A percentile compares a stretch with the other conserved stretches of the same genome.
These are phyloP conservation scores for Colletotrichum sp. DNA, from an alignment of 2,329 filamentous ascomycete genomes.

Conservation along the genomic window DNA sequence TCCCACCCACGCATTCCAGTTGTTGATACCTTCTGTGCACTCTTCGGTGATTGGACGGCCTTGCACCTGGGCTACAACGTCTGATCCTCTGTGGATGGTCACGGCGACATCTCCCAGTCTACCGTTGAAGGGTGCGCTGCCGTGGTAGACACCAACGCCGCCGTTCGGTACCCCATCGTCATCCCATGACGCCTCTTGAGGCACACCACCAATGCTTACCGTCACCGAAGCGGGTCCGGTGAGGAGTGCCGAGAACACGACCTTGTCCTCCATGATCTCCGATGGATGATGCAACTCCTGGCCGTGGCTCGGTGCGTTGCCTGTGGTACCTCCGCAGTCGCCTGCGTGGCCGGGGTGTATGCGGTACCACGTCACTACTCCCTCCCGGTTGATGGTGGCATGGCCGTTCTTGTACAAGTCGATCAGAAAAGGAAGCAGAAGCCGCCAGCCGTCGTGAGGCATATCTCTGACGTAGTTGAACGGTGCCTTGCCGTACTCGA, in stretches of 20 bases:
- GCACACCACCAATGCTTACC: constrained; percentile 32
- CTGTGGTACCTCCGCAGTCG: constrained; percentile 28
- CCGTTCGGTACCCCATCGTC: constrained; percentile 26
- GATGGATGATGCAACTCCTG: constrained; percentile 26
- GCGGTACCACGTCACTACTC: constrained; percentile 33
- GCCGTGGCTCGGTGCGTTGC: constrained; percentile 30
- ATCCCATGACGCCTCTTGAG: constrained; percentile 22
- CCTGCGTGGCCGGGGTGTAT: constrained; percentile 23
- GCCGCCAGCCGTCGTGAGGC: constrained; percentile 57
- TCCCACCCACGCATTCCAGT: constrained; percentile 24
- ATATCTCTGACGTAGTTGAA: constrained; percentile 52
- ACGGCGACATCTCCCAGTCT: constrained; percentile 29
- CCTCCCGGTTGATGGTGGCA: constrained; percentile 28
- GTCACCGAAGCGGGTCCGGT: constrained; percentile 25
- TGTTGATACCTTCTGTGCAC: constrained; percentile 16
- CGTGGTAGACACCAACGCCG: constrained; percentile 34
- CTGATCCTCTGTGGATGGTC: neutral
- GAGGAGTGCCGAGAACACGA: constrained; percentile 31
- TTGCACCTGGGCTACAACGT: constrained; percentile 4
- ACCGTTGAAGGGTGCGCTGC: constrained; percentile 27
- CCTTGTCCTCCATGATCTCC: constrained; percentile 24
- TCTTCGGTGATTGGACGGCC: constrained; percentile 11
- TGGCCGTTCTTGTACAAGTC: constrained; percentile 35
- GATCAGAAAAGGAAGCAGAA: constrained; percentile 44
- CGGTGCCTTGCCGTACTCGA: constrained; percentile 14